Conservation (phyloP, 345 rosid genomes). For the Aurinia saxatilis region DNA sequence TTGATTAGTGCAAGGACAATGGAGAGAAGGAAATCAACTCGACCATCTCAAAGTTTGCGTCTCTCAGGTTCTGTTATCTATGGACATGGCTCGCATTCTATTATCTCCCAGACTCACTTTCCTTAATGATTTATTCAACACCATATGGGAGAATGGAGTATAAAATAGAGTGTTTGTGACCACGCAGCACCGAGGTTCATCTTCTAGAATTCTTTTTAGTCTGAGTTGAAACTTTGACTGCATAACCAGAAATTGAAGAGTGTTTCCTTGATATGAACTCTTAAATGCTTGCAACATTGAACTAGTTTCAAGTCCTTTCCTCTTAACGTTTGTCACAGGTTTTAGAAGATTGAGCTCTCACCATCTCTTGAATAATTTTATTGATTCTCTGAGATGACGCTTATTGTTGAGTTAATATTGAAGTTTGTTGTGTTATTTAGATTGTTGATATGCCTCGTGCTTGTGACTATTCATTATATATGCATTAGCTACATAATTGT, state of each 20-base stretch:
- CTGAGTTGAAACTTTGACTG: constrained; percentile 19
- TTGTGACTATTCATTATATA: too few relatives aligned
- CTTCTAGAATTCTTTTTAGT: neutral
- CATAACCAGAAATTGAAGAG: constrained; percentile 50
- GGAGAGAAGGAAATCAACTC: constrained; percentile 35
- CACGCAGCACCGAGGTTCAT: constrained; percentile 1
- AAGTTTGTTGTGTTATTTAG: too few relatives aligned
- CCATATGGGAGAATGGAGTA: neutral
- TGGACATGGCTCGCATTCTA: neutral
- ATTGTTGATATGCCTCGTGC: too few relatives aligned
- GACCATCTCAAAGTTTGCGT: constrained; percentile 27
- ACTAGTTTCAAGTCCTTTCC: too few relatives aligned
- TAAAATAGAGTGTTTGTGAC: neutral
- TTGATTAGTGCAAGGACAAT: constrained; percentile 44
- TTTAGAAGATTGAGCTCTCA: too few relatives aligned
- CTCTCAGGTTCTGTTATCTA: constrained; percentile 35
- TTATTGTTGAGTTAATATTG: too few relatives aligned
- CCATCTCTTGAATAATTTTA: too few relatives aligned
- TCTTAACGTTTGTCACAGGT: too few relatives aligned
- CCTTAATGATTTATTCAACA: neutral
- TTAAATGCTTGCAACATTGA: too few relatives aligned
- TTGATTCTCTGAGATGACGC: too few relatives aligned
- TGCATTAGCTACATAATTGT: too few relatives aligned
- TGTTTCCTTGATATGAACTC: too few relatives aligned
- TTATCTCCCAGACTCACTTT: neutral